phyloP scores from a whole-genome alignment of 805 yeast genomes.

The Ogataea trehaloabstinens region DNA sequence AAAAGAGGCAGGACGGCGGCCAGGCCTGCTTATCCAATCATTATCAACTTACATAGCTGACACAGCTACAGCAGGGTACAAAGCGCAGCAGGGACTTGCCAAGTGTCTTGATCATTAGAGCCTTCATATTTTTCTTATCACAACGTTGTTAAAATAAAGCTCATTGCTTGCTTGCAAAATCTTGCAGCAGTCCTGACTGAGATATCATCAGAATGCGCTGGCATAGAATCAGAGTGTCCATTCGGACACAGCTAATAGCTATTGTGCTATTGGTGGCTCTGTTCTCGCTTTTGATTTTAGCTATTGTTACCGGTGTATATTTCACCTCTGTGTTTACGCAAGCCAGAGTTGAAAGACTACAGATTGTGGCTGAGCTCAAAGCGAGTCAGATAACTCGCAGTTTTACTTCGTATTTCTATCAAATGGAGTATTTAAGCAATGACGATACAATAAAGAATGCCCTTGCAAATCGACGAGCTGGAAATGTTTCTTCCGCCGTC shows the following conservation, averaged over 20 bases:
- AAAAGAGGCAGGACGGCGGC: no score
- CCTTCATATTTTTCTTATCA: no score
- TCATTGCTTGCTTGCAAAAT: no score
- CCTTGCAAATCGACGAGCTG: conserved; percentile 63
- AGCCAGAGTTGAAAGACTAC: conserved; percentile 66
- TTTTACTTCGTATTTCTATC: conserved; percentile 61
- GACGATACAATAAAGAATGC: conserved; percentile 61
- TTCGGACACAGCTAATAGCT: conserved; percentile 70
- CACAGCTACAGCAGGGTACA: no score
- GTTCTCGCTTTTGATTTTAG: conserved; percentile 62
- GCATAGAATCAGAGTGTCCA: conserved; percentile 50
- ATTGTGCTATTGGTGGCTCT: conserved; percentile 68
- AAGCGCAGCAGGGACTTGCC: no score
- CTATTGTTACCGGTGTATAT: conserved; percentile 73
- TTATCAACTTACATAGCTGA: no score
- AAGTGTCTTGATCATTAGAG: no score
- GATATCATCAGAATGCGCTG: conserved; percentile 21
- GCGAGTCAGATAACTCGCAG: conserved; percentile 76
- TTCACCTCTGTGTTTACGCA: conserved; percentile 61
- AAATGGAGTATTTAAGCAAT: conserved; percentile 61
- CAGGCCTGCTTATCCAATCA: no score
- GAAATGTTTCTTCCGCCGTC: conserved; percentile 56
- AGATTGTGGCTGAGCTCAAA: conserved; percentile 77
- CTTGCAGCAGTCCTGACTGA: no score
- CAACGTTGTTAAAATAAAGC: no score